phyloP scores from a whole-genome alignment of 495 filamentous ascomycete species.

The Penicillium angulare region DNA sequence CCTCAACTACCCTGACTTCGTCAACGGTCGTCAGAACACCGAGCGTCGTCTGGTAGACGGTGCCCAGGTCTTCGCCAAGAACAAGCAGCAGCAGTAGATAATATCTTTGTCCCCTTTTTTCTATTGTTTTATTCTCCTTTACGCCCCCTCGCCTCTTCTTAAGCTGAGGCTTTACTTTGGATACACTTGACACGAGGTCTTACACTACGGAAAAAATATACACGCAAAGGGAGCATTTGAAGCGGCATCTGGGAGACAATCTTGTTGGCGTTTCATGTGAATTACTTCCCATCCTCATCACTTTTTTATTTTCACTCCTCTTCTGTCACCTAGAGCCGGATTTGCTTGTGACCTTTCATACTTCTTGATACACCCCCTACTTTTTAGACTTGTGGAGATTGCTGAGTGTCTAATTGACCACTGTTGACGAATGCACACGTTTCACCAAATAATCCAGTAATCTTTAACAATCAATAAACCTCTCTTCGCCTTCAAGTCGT shows the following conservation, averaged over 20 bases:
- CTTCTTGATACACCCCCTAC: slow-evolving; percentile 5
- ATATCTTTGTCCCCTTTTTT: slow-evolving; percentile 7
- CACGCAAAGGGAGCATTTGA: slow-evolving; percentile 29
- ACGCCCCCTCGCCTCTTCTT: slow-evolving; percentile 13
- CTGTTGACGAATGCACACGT: not conserved
- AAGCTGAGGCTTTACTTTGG: slow-evolving; percentile 12
- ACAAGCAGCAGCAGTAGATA: slow-evolving; percentile 42
- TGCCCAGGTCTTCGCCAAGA: slow-evolving; percentile 60
- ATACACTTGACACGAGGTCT: slow-evolving; percentile 27
- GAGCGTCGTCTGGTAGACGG: slow-evolving; percentile 86
- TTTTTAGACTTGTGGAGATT: slow-evolving; percentile 1
- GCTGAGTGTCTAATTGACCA: not conserved
- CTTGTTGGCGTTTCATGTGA: slow-evolving; percentile 36
- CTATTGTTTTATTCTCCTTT: not conserved
- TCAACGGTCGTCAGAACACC: slow-evolving; percentile 84
- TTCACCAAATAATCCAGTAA: not conserved
- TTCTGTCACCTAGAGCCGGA: slow-evolving; percentile 19
- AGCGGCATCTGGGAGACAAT: slow-evolving; percentile 32
- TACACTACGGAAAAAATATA: slow-evolving; percentile 23
- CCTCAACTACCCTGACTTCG: slow-evolving; percentile 98
- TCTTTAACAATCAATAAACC: not conserved
- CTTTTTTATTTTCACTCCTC: slow-evolving; percentile 24
- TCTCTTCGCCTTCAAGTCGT: not conserved
- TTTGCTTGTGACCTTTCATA: slow-evolving; percentile 6
- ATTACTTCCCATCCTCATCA: slow-evolving; percentile 19